Evolutionary conservation across 2,329 filamentous ascomycete species (phyloP).

Genomic region (Myotisia sp.): DNA sequence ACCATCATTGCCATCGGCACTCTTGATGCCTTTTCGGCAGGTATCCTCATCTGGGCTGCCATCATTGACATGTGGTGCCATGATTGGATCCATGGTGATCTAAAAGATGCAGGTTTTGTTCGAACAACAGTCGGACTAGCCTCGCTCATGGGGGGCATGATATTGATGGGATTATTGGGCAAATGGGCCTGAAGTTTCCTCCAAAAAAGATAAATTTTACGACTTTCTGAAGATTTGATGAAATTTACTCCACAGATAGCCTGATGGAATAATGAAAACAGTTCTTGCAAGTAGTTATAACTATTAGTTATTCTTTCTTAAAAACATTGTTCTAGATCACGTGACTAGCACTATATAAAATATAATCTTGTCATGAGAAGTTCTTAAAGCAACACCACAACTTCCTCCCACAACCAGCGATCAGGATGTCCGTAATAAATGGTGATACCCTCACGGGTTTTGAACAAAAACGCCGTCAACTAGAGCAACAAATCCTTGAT

Average conservation of each 20-base stretch:
- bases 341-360: no score
- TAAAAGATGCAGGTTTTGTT: constrained; percentile 37
- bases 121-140: constrained; percentile 39
- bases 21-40: constrained; percentile 57
- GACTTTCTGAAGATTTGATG: no score
- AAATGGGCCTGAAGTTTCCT: constrained; percentile 64
- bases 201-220: no score
- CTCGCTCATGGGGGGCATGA: constrained; percentile 47
- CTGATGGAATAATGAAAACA: no score
- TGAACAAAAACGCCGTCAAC: constrained; percentile 57
- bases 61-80: constrained; percentile 66
- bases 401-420: no score
- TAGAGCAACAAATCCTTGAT: constrained; percentile 62
- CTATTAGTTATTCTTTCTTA: no score
- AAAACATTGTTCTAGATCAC: no score
- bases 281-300: no score
- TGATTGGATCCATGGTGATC: constrained; percentile 54
- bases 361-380: no score
- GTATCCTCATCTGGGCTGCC: constrained; percentile 66
- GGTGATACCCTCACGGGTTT: constrained; percentile 39
- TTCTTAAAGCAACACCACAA: no score
- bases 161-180: constrained; percentile 56
- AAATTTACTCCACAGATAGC: no score
- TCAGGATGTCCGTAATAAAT: no score
- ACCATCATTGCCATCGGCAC: constrained; percentile 61